A percentile compares a stretch with the other conserved stretches of the same genome.
These are phyloP conservation scores for Saccharomycopsis olivae DNA, from an alignment of 805 yeast species.

Conservation along the genomic window DNA sequence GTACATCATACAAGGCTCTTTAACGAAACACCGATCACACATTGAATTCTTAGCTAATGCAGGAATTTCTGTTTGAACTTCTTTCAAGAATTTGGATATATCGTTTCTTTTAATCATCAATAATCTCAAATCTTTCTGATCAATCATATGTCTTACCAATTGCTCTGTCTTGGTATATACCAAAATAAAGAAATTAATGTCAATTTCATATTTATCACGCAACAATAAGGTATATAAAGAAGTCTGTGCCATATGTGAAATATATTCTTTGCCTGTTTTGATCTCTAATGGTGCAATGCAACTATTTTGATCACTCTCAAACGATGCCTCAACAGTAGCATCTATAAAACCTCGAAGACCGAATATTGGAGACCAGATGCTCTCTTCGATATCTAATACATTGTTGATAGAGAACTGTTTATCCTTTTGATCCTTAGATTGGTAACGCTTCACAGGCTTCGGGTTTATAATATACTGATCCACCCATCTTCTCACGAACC, in stretches of 20 bases:
- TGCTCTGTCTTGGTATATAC: constrained; percentile 60
- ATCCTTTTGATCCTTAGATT: constrained; percentile 17
- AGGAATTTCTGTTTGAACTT: constrained; percentile 42
- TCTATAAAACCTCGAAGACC: constrained; percentile 89
- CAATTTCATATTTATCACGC: constrained; percentile 68
- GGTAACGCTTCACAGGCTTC: constrained; percentile 4
- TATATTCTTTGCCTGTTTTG: constrained; percentile 65
- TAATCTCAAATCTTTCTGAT: constrained; percentile 48
- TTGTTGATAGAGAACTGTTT: constrained; percentile 42
- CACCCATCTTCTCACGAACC: constrained; percentile 45
- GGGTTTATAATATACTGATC: constrained; percentile 29
- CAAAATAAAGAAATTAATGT: constrained; percentile 52
- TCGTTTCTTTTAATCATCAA: constrained; percentile 65
- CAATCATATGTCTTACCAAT: constrained; percentile 43
- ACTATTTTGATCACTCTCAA: constrained; percentile 26
- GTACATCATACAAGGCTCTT: constrained; percentile 52
- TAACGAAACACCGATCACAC: constrained; percentile 53
- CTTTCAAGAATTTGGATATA: constrained; percentile 47
- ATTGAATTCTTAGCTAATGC: constrained; percentile 37
- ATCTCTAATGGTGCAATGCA: constrained; percentile 74
- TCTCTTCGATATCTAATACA: constrained; percentile 79
- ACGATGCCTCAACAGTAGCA: constrained; percentile 62
- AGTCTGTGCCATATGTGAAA: constrained; percentile 79
- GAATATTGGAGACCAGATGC: constrained; percentile 81
- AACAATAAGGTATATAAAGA: constrained; percentile 69